Evolutionary conservation across 2,329 filamentous ascomycete species (phyloP), one percentile per base, ranked within the genome.

Genomic region (Plenodomus tracheiphilus): DNA sequence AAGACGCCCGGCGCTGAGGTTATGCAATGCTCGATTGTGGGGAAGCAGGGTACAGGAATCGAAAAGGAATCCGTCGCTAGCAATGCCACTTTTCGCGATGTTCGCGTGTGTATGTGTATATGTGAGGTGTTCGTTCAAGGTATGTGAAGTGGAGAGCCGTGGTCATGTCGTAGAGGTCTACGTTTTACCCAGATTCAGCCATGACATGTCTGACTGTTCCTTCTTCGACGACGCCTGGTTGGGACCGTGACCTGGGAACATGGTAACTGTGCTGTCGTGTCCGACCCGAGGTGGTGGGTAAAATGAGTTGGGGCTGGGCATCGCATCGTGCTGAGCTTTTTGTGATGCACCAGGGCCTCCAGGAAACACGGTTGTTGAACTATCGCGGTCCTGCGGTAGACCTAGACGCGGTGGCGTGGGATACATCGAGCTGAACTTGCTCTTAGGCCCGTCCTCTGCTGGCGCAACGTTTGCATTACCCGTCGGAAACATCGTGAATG

Each of bases 151-250:
- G 39, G 44, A 46, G 46, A 46, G 43, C 49, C 37, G 43, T 42
- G 44, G 41, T 46, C 49, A 46, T 49, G 39, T 35, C 35, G 46
- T 41, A 35, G 32, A 38, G 13, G 16, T 30, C 46, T 55, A 59
- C 35, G 60, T 64, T 38, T 64, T 81, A 39, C 84, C 85, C 16
- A 91, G 77, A 64, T 91, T 91, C 55, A 92, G 74, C 88, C 88
- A 92, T 72, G 86, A 89, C 86, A 91, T 89, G 69, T 91, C 88
- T 76, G 40, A 81, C 30, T 66, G 60, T 40, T 51, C 58, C 22
- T 63, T 56, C 43, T 62, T 63, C n/a, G 46, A 47, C 30, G 58
- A 51, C 17, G 50, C 44, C 41, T 53, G 52, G 13, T 56, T 46
- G 39, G 47, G 45, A 7, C 52, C 54, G 2, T 54, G 58, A 47